Conservation (phyloP, 2,329 filamentous ascomycete genomes). For the Kalmusia sp. region DNA sequence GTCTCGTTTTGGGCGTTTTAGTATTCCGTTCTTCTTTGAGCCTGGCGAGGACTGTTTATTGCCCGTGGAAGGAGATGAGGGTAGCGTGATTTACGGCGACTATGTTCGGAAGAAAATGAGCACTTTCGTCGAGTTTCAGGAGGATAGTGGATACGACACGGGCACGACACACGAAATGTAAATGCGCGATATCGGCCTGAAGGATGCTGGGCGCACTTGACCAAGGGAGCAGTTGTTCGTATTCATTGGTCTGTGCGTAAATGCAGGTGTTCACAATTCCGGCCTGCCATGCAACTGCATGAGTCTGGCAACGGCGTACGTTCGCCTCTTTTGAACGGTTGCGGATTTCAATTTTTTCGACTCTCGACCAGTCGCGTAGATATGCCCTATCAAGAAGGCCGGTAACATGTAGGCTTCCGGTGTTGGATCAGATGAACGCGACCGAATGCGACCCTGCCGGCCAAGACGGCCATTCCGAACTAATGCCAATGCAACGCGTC, state of each 20-base stretch:
- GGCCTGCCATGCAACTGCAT: no score
- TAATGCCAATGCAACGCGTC: not conserved
- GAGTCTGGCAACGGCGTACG: no score
- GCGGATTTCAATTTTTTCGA: no score
- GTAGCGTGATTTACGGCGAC: constrained; percentile 49
- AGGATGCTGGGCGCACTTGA: not conserved
- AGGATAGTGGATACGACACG: constrained; percentile 29
- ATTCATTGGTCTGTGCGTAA: not conserved
- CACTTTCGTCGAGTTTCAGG: constrained; percentile 54
- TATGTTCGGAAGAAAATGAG: constrained; percentile 54
- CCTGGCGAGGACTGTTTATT: constrained; percentile 53
- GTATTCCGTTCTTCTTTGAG: constrained; percentile 58
- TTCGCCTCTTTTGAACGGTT: no score
- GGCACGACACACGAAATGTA: constrained; percentile 16
- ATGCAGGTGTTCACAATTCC: no score
- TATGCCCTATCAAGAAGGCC: no score
- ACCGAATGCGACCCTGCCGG: not conserved
- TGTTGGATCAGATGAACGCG: no score
- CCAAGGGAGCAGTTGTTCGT: not conserved
- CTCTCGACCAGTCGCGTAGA: no score
- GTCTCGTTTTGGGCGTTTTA: constrained; percentile 42
- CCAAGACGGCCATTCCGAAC: not conserved
- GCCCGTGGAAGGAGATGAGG: constrained; percentile 42
- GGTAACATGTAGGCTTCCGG: no score
- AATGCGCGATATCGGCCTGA: not conserved